A percentile compares a stretch with the other conserved stretches of the same genome.
Conservation (phyloP, 2,329 filamentous ascomycete genomes). For the Ceratocystis colombiana region DNA sequence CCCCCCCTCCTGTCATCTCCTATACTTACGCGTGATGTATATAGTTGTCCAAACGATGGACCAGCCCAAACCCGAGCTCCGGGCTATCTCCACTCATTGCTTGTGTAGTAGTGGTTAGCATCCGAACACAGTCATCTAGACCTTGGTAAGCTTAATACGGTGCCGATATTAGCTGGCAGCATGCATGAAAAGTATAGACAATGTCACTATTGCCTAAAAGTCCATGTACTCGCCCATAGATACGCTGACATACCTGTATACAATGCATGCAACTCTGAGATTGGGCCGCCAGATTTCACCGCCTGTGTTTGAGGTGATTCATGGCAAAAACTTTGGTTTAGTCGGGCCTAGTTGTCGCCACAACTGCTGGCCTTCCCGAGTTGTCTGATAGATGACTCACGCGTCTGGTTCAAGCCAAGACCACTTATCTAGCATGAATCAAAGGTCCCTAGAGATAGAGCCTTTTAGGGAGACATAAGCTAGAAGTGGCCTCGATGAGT, state of each 20-base stretch:
- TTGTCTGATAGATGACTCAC: not conserved
- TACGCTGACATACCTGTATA: not conserved
- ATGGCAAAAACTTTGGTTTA: not conserved
- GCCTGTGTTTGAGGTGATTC: not conserved
- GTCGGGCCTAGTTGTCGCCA: not conserved
- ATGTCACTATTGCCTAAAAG: not conserved
- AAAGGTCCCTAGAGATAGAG: not conserved
- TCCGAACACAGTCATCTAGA: not conserved
- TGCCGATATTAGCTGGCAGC: not conserved
- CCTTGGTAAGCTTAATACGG: not conserved
- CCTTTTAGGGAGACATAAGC: not conserved
- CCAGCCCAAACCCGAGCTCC: not conserved
- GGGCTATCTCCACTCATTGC: not conserved
- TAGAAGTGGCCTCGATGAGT: not conserved
- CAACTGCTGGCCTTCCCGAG: not conserved
- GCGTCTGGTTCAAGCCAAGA: not conserved
- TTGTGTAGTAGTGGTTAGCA: not conserved
- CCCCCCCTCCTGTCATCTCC: not conserved
- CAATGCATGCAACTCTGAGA: conserved; percentile 1
- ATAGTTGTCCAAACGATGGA: not conserved
- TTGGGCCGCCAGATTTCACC: conserved; percentile 7
- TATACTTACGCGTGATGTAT: too few relatives aligned
- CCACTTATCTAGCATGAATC: not conserved
- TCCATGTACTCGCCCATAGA: not conserved
- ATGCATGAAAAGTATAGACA: conserved; percentile 1